phyloP scores from a whole-genome alignment of 441 rosid species.

The Adansonia grandidieri region DNA sequence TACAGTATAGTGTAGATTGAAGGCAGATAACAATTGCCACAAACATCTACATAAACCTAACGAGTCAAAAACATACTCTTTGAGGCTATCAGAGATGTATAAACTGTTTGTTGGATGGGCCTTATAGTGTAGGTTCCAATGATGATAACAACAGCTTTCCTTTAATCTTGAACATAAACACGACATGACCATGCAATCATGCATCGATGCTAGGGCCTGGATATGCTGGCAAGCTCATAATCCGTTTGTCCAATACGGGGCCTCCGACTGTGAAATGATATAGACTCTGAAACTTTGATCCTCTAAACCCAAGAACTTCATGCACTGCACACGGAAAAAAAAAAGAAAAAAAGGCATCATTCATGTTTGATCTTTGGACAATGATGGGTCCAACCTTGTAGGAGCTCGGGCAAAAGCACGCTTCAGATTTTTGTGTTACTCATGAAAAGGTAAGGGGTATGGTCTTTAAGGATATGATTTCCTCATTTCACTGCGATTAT shows the following conservation, averaged over 20 bases:
- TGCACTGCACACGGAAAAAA: conserved; percentile 52
- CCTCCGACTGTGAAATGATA: conserved; percentile 89
- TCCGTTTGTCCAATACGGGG: conserved; percentile 79
- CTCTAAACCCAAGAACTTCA: conserved; percentile 65
- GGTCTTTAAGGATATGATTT: background rate
- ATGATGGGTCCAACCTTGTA: background rate
- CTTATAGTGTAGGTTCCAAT: background rate
- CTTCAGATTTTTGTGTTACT: background rate
- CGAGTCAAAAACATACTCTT: background rate
- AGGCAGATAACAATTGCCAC: background rate
- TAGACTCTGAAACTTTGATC: conserved; percentile 70
- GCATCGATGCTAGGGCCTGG: conserved; percentile 76
- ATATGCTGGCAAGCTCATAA: conserved; percentile 89
- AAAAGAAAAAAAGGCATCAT: background rate
- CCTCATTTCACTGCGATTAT: background rate
- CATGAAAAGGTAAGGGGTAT: background rate
- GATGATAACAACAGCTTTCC: background rate
- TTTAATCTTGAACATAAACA: background rate
- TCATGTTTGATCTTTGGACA: background rate
- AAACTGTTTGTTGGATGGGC: background rate
- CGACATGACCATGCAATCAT: conserved; percentile 30
- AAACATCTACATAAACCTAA: background rate
- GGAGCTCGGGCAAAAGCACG: background rate
- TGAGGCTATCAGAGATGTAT: background rate
- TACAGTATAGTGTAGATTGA: background rate